phyloP scores from a whole-genome alignment of 805 yeast genomes.

The Schwanniomyces pseudopolymorphus region DNA sequence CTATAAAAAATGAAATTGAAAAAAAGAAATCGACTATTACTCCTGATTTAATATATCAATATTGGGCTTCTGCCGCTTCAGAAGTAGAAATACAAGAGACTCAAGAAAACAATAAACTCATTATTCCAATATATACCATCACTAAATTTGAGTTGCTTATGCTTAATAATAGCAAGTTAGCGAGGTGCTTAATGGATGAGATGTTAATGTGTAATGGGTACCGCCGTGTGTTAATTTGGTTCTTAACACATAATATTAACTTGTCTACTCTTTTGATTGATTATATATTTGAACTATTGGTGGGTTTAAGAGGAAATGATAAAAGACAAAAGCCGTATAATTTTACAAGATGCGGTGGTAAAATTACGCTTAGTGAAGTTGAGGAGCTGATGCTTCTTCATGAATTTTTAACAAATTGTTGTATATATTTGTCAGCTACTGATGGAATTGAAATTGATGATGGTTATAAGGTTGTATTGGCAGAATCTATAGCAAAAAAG shows the following conservation, averaged over 20 bases:
- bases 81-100: slow-evolving; percentile 22
- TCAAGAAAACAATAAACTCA: slow-evolving; percentile 23
- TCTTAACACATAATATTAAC: slow-evolving; percentile 56
- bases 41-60: slow-evolving; percentile 52
- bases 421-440: slow-evolving; percentile 28
- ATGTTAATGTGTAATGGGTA: slow-evolving; percentile 67
- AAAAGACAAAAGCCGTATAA: slow-evolving; percentile 22
- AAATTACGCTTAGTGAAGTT: slow-evolving; percentile 50
- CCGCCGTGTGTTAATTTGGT: slow-evolving; percentile 66
- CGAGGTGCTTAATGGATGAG: slow-evolving; percentile 64
- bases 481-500: slow-evolving; percentile 37
- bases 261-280: slow-evolving; percentile 56
- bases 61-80: slow-evolving; percentile 37
- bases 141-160: slow-evolving; percentile 53
- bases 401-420: slow-evolving; percentile 60
- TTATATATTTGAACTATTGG: slow-evolving; percentile 60
- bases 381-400: slow-evolving; percentile 69
- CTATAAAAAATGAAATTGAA: slow-evolving; percentile 43
- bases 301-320: slow-evolving; percentile 54
- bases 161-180: slow-evolving; percentile 49
- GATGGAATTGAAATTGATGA: slow-evolving; percentile 30
- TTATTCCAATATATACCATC: slow-evolving; percentile 30
- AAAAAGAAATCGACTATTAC: slow-evolving; percentile 23
- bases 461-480: slow-evolving; percentile 26
- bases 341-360: slow-evolving; percentile 58